Base-by-base conservation (phyloP, 2,329 filamentous ascomycete species). In the Pseudofabraea citricarpa region DNA sequence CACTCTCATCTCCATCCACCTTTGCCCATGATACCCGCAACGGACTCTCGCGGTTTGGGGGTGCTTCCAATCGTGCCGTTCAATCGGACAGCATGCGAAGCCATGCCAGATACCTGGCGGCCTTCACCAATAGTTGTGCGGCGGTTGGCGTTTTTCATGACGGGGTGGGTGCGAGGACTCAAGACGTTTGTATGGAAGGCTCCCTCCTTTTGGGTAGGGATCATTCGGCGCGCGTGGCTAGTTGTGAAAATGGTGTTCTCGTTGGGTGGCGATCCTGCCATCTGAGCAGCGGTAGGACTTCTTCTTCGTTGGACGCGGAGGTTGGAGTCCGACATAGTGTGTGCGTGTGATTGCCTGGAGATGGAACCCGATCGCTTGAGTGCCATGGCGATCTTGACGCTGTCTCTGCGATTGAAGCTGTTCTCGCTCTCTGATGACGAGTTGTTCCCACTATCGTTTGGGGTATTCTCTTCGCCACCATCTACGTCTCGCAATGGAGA, bases 161-260 rank as follows among this genome's bases (percentile, higher is more conserved):
- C 71, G 2, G 79, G 74, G 15, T 77, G 68, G 21, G 71, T 72
- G 24, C 80, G 70, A 21, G 83, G 82, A 52, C 78, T 81, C 39
- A 85, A 64, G 12, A 85, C 79, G 44, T 72, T 77, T 29, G 65
- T 65, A 47, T 74, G 74, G 55, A 67, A 70, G 15, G 76, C 73
- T 38, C 70, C 68, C 32, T 77, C 76, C 52, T 77, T 78, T 23
- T 81, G 75, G 37, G 70, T 74, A 57, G 75, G 80, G 29, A 81
- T 76, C 78, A 86, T 84, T 12, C 83, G 71, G 33, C 83, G 71
- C 20, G 82, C 81, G 49, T 84, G 81, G 43, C 75, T 73, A 19
- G 81, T 78, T 1, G 79, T 83, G 61, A 85, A 85, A 61, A 83
- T 70, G 6, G 68, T 66, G 45, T 74, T 77, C 51, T 80, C 75